Base-by-base conservation (phyloP, 192 early-diverging fungal species). In the Podila epigama region DNA sequence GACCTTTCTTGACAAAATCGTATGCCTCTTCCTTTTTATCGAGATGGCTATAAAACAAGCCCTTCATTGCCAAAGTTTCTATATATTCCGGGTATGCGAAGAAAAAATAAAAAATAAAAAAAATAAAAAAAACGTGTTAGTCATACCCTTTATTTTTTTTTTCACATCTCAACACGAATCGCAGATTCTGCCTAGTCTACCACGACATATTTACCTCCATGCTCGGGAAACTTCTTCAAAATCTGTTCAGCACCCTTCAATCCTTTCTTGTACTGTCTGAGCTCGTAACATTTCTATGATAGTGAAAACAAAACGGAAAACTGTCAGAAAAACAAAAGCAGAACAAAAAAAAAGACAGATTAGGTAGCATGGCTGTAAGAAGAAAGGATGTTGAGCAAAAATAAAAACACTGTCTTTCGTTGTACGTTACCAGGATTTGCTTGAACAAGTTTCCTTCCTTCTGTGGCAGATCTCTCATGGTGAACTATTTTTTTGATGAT, bases 1-100 rank as follows among this genome's bases (percentile, higher is more conserved):
- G 80, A 18, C 96, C 96, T 65, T 90, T 90, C 78, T 94, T 95
- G 55, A 96, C 93, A 65, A 82, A 82, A 20, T 93, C 92, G 66
- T 95, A 92, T 6, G 88, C 96, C 77, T 99, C 96, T 27, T 96
- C 93, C 70, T 93, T 95, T 75, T 94, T 91, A 41, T 97, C 95
- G 82, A 98, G 69, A 65, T 94, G 87, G 65, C 92, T 89, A 56
- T 94, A 81, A 77, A 99, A 97, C 60, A 99, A 85, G n/a, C 96
- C 96, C 70, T 96, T 97, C 89, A 99, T 89, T 2, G 96, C 94
- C 63, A 95, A 84, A 2, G 97, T 95, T 77, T 99, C 97, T 89
- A 68, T 51, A 29, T 18, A 10, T 54, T 54, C 29, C 52, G 11
- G 10, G 4, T 27, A 4, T 11, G 9, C 39, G 39, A 41, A 41